These are phyloP conservation scores for Psilocybe cyanescens DNA, from an alignment of 768 basidiomycete species.

Conservation along the genomic window DNA sequence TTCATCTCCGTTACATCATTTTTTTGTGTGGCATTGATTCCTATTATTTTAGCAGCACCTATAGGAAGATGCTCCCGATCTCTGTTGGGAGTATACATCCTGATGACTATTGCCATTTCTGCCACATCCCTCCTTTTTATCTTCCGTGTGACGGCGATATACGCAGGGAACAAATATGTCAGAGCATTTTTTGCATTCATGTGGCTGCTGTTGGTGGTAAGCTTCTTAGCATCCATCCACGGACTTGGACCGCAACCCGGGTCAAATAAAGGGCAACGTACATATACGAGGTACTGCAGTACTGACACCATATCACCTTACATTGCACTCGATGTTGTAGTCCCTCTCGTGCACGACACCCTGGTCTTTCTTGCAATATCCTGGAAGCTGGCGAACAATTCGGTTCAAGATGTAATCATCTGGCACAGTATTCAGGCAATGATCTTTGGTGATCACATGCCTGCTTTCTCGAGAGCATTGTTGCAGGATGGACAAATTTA, in stretches of 20 bases:
- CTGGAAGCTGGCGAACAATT: constrained; percentile 4
- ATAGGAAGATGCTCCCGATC: neutral
- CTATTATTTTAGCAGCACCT: neutral
- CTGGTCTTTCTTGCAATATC: constrained; percentile 12
- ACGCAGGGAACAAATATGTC: constrained; percentile 6
- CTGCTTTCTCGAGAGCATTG: constrained; percentile 11
- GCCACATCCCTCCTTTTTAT: constrained; percentile 12
- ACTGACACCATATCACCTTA: constrained; percentile 4
- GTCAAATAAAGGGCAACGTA: neutral
- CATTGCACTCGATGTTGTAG: neutral
- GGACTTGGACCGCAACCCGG: constrained; percentile 3
- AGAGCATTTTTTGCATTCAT: constrained; percentile 4
- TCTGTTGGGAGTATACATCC: neutral
- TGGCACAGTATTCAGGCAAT: neutral
- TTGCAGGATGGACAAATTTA: constrained; percentile 14
- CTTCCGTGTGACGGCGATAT: constrained; percentile 11
- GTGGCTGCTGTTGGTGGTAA: constrained; percentile 4
- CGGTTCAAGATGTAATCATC: neutral
- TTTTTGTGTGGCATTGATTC: too few relatives aligned
- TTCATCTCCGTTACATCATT: neutral
- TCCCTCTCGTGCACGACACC: constrained; percentile 9
- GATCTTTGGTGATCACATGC: constrained; percentile 10
- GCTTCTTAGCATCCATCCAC: constrained; percentile 1
- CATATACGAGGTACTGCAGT: neutral
- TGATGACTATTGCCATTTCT: constrained; percentile 3